Base-by-base conservation (phyloP, 2,329 filamentous ascomycete species). In the Fusarium bulbicola region DNA sequence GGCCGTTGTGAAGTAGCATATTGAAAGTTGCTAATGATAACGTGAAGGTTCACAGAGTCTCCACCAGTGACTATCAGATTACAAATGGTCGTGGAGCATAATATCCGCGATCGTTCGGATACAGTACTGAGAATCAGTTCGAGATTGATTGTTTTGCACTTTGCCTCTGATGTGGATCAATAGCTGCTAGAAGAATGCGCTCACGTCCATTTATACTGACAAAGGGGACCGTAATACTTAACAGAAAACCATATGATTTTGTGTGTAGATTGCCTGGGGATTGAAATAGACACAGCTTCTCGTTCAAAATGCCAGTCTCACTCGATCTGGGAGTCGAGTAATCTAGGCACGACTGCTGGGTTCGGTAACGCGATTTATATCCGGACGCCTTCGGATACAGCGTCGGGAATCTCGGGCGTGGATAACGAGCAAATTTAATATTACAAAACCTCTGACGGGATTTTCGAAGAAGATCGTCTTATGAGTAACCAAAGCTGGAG, bases 201-300 rank as follows among this genome's bases (percentile, higher is more conserved):
- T 4, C 2, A 16, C 6, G 15, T 30, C 3, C 14, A 12, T 49
- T 6, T 9, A 7, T 30, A n/a, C 21, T 24, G 7, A 32, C 4
- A 18, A 32, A 7, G 4, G 13, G 7, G 6, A 18, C 15, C 10
- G 7, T 6, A 5, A 7, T 18, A 14, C 1, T 13, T 5, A 14
- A 10, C 5, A 24, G 15, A 12, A 8, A 32, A 10, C 11, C 3
- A 2, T 18, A 32, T 13, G 9, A 18, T 5, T 6, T 50, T 18
- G 2, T 32, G 21, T 24, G 7, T 5, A 13, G 4, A 24, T 32
- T 0, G 4, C 15, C 3, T 7, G 21, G 6, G 6, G 9, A 9
- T 7, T 18, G n/a, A 6, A 13, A 8, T 9, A 0, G 7, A 18
- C 7, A 18, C 3, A 7, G 11, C 3, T 6, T 18, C 30, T 49